Evolutionary conservation across 179 eudicot genomes (phyloP).

Genomic region (Spergularia azorica): DNA sequence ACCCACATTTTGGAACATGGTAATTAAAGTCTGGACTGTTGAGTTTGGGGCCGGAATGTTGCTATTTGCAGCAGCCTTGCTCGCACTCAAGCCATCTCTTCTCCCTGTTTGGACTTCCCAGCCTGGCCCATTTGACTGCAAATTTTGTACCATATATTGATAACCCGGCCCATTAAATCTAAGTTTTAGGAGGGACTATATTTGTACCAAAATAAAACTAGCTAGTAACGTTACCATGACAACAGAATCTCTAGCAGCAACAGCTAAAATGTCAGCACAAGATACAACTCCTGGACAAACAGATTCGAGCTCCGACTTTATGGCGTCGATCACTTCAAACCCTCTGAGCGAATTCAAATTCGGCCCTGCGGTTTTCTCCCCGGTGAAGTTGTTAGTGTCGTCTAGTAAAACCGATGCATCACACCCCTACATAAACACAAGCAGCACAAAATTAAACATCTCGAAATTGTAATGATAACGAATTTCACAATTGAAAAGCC

Average conservation of each 20-base stretch:
- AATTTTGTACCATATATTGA: background rate
- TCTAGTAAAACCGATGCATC: constrained; percentile 78
- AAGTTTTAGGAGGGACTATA: background rate
- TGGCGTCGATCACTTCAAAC: constrained; percentile 71
- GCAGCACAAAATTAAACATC: background rate
- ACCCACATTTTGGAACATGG: constrained; percentile 61
- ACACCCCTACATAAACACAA: constrained; percentile 53
- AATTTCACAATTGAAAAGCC: background rate
- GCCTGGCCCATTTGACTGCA: constrained; percentile 69
- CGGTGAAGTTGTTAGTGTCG: constrained; percentile 40
- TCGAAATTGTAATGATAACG: too few relatives aligned
- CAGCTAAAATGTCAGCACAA: constrained; percentile 82
- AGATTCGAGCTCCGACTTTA: constrained; percentile 60
- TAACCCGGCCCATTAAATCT: background rate
- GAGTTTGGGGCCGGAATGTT: constrained; percentile 75
- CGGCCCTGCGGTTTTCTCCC: constrained; percentile 74
- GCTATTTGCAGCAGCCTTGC: constrained; percentile 67
- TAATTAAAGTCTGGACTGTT: constrained; percentile 47
- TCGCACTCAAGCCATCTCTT: constrained; percentile 63
- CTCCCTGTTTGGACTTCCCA: constrained; percentile 83
- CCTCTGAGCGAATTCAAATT: constrained; percentile 72
- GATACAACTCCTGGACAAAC: constrained; percentile 74
- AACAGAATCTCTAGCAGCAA: constrained; percentile 82
- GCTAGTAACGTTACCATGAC: constrained; percentile 46
- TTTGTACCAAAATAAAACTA: background rate